Evolutionary conservation across 2,329 filamentous ascomycete genomes (phyloP), one percentile per base, ranked within the genome.

Genomic region (Trichoderma polysporum): DNA sequence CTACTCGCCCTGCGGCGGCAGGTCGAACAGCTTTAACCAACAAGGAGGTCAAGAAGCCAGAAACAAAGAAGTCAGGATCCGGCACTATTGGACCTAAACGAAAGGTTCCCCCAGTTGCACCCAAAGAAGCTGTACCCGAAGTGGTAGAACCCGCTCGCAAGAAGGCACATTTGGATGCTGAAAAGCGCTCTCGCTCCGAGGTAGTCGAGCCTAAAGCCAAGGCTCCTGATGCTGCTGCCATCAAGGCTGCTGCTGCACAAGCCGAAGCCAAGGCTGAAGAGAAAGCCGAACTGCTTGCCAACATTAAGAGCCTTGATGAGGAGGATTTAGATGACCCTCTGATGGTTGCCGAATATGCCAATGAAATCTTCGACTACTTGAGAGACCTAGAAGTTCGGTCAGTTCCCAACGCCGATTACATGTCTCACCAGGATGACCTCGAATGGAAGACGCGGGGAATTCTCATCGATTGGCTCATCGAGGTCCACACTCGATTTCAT

Each of bases 371-470:
- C 76, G 93, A 97, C 72, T 98, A 99, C 79, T 86, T 98, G 71
- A 90, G 89, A 74, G 90, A 96, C 73, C 87, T 98, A 27, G 95
- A 99, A 81, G 83, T 81, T 84, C 77, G 93, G 84, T 79, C 88
- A 0, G 79, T 94, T 76, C 93, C 94, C 72, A 97, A 98, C 80
- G 90, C 93, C 19, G 83, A 95, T 70, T 99, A 99, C 83, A 99
- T 99, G 89, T 87, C 91, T 59, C 92, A 94, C 80, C 95, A 99
- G 77, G 91, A 92, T 70, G 93, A 97, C 73, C 85, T 99, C 13
- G 94, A 97, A 79, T 99, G 95, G 95, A 97, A 97, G 86, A 97
- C 97, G 82, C 92, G 95, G 73, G 94, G 94, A 70, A 97, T 99
- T 72, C 87, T 99, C 64, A 89, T 98, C 71, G 95, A 99, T 82